Base-by-base conservation (phyloP, 2,329 filamentous ascomycete genomes). In the Mycosphaerella arachidis region DNA sequence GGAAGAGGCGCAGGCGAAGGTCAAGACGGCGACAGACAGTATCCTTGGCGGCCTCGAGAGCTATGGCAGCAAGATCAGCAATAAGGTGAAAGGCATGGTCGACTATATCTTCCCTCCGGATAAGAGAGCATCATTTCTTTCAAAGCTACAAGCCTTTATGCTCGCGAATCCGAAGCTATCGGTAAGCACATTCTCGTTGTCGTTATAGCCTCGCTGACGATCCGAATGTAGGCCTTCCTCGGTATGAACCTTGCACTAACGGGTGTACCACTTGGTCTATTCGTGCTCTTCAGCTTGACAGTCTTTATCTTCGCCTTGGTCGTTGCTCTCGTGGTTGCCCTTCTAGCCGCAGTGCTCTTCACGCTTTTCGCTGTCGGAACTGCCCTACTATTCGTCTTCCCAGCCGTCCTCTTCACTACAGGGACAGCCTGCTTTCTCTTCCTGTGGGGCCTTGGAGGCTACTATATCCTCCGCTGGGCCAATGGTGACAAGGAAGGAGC, bases 291-390 rank as follows among this genome's bases (percentile, higher is more conserved):
- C 78, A 79, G 82, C 57, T 66, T 86, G 45, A 84, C 83, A 43
- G 83, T 86, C 60, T 74, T 87, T 63, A 73, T 86, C 63, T 82
- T 91, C 71, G 83, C 87, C 16, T 71, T 89, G 45, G 75, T 86
- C 46, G 80, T 81, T 31, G 86, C 86, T 12, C 68, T 90, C 43
- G 63, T 85, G 18, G 72, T 84, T 46, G 81, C 75, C 5, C 67
- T 82, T 6, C 71, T 83, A 4, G 78, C 74, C 18, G 81, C 81
- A 2, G 69, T 83, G 8, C 68, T 86, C 58, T 90, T 90, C 77
- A 82, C 84, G 1, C 79, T 89, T 52, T 86, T 89, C 77, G 87
- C 85, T 79, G 81, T 86, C 56, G 84, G 86, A 54, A 73, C 90
- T 48, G 88, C 87, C 2, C 76, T 89, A 10, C 71, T 90, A 52